Conservation (phyloP, 371 early-diverging fungal genomes). For the Capniomyces stellatus region DNA sequence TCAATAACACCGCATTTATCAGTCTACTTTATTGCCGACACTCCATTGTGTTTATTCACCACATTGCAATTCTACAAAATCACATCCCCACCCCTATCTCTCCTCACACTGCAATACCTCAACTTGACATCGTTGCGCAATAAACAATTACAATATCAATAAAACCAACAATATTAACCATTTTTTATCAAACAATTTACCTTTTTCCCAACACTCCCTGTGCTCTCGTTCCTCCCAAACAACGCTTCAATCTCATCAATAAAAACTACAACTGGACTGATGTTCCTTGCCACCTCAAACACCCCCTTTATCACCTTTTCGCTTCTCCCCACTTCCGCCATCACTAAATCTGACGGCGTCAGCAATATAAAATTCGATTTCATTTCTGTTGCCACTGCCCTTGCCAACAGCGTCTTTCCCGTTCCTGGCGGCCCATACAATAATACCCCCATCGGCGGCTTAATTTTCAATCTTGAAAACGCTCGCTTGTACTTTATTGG, state of each 20-base stretch:
- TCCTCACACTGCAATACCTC: too few relatives aligned
- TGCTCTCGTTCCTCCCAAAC: neutral
- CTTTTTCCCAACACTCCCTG: slow-evolving; percentile 7
- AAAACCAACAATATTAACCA: neutral
- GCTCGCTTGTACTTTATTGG: neutral
- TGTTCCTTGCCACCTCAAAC: slow-evolving; percentile 98
- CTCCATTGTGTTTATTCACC: too few relatives aligned
- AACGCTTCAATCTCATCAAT: slow-evolving; percentile 92
- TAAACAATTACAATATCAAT: slow-evolving; percentile 1
- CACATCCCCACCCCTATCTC: too few relatives aligned
- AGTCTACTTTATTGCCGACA: too few relatives aligned
- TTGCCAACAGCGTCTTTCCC: slow-evolving; percentile 64
- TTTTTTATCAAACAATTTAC: neutral
- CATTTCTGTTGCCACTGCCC: slow-evolving; percentile 55
- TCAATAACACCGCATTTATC: too few relatives aligned
- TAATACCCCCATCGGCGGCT: neutral
- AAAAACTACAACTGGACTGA: slow-evolving; percentile 96
- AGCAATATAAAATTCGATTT: slow-evolving; percentile 23
- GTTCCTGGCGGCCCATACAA: slow-evolving; percentile 95
- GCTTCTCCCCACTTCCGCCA: slow-evolving; percentile 41
- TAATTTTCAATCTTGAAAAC: neutral
- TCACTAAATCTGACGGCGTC: slow-evolving; percentile 5
- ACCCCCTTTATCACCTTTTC: slow-evolving; percentile 85
- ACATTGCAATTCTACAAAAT: too few relatives aligned
- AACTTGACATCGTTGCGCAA: too few relatives aligned